A percentile compares a stretch with the other conserved stretches of the same genome.
These are phyloP conservation scores for Ustilago sp. DNA, from an alignment of 1,284 basidiomycete genomes.

Conservation along the genomic window DNA sequence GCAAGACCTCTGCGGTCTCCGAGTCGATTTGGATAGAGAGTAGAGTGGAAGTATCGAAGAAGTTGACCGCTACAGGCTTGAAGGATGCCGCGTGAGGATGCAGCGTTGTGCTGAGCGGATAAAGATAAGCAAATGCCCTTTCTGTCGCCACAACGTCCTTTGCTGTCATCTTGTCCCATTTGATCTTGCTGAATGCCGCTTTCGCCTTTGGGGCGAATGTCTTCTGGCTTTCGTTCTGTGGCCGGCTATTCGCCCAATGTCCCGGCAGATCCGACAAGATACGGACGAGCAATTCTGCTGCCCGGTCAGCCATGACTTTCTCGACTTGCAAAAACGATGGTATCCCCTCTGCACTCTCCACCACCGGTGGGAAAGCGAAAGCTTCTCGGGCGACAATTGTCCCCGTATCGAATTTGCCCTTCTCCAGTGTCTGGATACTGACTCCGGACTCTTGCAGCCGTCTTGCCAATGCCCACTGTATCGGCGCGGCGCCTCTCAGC, in stretches of 20 bases:
- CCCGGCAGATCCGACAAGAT: slow-evolving; percentile 77
- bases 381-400: slow-evolving; percentile 30
- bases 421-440: slow-evolving; percentile 56
- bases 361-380: slow-evolving; percentile 71
- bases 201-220: slow-evolving; percentile 59
- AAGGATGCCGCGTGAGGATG: slow-evolving; percentile 5
- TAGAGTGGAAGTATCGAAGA: slow-evolving; percentile 5
- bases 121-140: slow-evolving; percentile 54
- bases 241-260: slow-evolving; percentile 71
- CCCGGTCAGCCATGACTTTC: slow-evolving; percentile 76
- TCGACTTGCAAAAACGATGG: slow-evolving; percentile 75
- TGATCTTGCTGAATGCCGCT: slow-evolving; percentile 24
- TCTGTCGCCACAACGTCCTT: slow-evolving; percentile 51
- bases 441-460: slow-evolving; percentile 47
- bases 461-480: slow-evolving; percentile 80
- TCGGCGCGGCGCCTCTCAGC: slow-evolving; percentile 91
- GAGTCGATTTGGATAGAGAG: slow-evolving; percentile 1
- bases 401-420: slow-evolving; percentile 56
- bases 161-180: slow-evolving; percentile 54
- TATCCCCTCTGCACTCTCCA: slow-evolving; percentile 36
- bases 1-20: not conserved
- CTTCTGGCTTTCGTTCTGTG: slow-evolving; percentile 31
- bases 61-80: slow-evolving; percentile 6
- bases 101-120: slow-evolving; percentile 43
- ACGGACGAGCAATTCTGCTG: slow-evolving; percentile 79